phyloP scores from a whole-genome alignment of 352 stramenopile genomes.

The Blastocystis sp. region DNA sequence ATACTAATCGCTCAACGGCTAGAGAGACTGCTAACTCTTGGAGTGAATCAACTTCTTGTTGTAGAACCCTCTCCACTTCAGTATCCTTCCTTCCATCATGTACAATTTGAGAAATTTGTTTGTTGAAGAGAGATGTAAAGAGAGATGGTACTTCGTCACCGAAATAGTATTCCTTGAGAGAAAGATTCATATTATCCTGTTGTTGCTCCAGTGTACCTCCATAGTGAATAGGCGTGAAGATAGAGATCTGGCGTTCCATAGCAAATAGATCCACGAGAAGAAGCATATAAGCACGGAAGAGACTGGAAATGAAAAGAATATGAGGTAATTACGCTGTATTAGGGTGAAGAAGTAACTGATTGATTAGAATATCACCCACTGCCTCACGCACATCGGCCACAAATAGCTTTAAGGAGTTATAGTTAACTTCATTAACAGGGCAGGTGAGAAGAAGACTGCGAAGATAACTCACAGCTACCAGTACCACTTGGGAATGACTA shows the following conservation, averaged over 20 bases:
- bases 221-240: slow-evolving; percentile 39
- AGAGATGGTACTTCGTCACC: slow-evolving; percentile 11
- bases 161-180: slow-evolving; percentile 42
- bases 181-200: slow-evolving; percentile 4
- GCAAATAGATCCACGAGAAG: slow-evolving; percentile 22
- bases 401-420: not conserved
- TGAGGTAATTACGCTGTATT: not conserved
- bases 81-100: not conserved
- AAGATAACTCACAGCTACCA: slow-evolving; percentile 11
- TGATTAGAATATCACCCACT: slow-evolving; percentile 11
- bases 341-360: not conserved
- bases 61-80: not conserved
- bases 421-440: slow-evolving; percentile 10
- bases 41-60: not conserved
- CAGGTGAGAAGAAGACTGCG: not conserved
- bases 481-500: not conserved
- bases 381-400: not conserved
- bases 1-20: slow-evolving; percentile 2
- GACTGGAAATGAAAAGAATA: not conserved
- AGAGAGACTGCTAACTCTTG: slow-evolving; percentile 15
- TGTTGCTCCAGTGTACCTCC: not conserved
- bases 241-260: not conserved
- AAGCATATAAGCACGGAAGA: slow-evolving; percentile 3
- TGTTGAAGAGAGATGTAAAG: slow-evolving; percentile 39
- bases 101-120: not conserved